Percentiles rank a stretch among this genome's conserved stretches.
Evolutionary conservation across 495 filamentous ascomycete genomes (phyloP).

Genomic region (Tricharina praecox): DNA sequence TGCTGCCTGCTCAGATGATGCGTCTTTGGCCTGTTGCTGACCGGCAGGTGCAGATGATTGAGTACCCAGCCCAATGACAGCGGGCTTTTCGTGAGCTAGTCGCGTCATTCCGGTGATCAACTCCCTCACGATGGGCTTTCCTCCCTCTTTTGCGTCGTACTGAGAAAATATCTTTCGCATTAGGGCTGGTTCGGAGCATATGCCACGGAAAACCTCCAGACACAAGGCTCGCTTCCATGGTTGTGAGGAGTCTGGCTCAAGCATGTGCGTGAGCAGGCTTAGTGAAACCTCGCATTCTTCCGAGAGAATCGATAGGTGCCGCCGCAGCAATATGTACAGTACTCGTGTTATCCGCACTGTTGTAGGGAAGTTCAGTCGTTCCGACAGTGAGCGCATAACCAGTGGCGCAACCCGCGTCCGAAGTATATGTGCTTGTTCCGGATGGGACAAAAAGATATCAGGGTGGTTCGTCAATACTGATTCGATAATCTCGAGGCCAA

Average conservation of each 20-base stretch:
- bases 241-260: constrained; percentile 63
- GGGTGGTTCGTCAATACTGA: constrained; percentile 73
- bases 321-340: constrained; percentile 57
- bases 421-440: constrained; percentile 64
- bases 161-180: constrained; percentile 63
- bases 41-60: constrained; percentile 61
- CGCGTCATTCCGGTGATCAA: constrained; percentile 71
- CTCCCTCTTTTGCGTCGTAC: constrained; percentile 56
- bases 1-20: constrained; percentile 59
- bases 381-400: constrained; percentile 58
- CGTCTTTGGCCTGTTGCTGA: constrained; percentile 29
- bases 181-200: constrained; percentile 63
- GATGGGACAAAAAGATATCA: constrained; percentile 56
- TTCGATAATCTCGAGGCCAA: constrained; percentile 81
- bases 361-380: constrained; percentile 61
- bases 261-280: constrained; percentile 65
- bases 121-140: constrained; percentile 61
- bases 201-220: constrained; percentile 74
- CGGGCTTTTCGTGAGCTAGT: constrained; percentile 75
- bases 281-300: constrained; percentile 74
- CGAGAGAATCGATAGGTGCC: constrained; percentile 55
- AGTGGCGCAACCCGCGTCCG: constrained; percentile 70
- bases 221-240: constrained; percentile 75
- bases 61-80: constrained; percentile 67
- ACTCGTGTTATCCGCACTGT: constrained; percentile 70